Base-by-base conservation (phyloP, 2,329 filamentous ascomycete genomes). In the Ceratocystis cacaofunesta region DNA sequence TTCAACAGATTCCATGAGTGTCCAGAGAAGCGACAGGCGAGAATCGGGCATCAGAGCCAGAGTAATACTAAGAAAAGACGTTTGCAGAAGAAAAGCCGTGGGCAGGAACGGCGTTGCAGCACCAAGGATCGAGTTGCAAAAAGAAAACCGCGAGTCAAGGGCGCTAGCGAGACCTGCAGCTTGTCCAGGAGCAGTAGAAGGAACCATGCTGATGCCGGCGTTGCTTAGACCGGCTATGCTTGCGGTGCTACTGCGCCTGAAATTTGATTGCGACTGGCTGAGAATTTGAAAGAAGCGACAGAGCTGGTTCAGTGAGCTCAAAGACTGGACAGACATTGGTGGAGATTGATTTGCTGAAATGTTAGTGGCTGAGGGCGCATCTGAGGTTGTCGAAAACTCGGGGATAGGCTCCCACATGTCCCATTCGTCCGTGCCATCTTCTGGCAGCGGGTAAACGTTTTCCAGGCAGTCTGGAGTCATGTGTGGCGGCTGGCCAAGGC, bases 361-460 rank as follows among this genome's bases (percentile, higher is more conserved):
- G n/a, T 15, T 19, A 12, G 44, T 22, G n/a, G n/a, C n/a, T 5
- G 46, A 12, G n/a, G 57, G 15, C 19, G 63, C 15, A 17, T 52
- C 25, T n/a, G 12, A 25, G 19, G 17, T 19, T 10, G 67, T 57
- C 3, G 75, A 75, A 61, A 78, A 77, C 2, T 73, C 75, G 3
- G 72, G 70, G 67, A 78, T 77, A 30, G 84, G 81, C 19, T 78
- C 78, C 87, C 87, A 90, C 1, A 85, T 83, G 69, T 87, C 84
- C 87, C 87, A 90, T 74, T 90, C 86, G 70, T 90, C 87, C 22
- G 86, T 75, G 1, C 85, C 85, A 69, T 88, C 84, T 72, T 88
- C 85, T 30, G 82, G 78, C 1, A 87, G 75, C 2, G 75, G 73
- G 8, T 79, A 79, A 36, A 78, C 67, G 62, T 72, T 71, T 46